These are phyloP conservation scores for Magnolia sinica DNA, from an alignment of 164 flowering plant species.

Conservation along the genomic window DNA sequence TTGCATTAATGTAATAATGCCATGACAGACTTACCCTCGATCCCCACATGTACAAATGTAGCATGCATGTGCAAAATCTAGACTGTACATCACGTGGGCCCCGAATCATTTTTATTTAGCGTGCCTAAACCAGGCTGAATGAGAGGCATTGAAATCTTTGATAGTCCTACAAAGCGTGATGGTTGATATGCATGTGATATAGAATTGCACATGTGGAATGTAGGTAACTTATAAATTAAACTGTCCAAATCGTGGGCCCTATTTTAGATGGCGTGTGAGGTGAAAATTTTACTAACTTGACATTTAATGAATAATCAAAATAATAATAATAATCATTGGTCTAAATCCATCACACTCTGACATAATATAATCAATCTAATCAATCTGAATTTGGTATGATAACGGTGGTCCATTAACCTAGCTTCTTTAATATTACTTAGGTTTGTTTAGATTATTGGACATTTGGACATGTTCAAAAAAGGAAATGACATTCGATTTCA, in stretches of 20 bases:
- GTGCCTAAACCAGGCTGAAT: neutral
- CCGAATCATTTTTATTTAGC: neutral
- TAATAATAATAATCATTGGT: neutral
- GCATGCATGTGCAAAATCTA: neutral
- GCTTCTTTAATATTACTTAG: no score
- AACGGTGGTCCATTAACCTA: no score
- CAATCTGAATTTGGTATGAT: no score
- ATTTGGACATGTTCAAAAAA: no score
- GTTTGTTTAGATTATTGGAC: no score
- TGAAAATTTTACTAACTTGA: neutral
- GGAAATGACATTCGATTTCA: no score
- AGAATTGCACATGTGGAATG: neutral
- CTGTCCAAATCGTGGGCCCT: neutral
- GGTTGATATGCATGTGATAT: neutral
- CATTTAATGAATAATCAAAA: neutral
- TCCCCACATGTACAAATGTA: no score
- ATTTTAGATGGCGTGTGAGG: neutral
- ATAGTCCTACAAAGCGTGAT: neutral
- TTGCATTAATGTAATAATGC: no score
- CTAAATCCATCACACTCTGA: neutral
- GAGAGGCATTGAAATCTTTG: neutral
- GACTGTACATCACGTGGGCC: neutral
- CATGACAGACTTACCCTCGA: neutral
- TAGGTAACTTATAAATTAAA: neutral
- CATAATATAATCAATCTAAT: no score